A percentile compares a stretch with the other conserved stretches of the same genome.
Evolutionary conservation across 2,329 filamentous ascomycete genomes (phyloP).

Genomic region (Sclerotinia trifoliorum): DNA sequence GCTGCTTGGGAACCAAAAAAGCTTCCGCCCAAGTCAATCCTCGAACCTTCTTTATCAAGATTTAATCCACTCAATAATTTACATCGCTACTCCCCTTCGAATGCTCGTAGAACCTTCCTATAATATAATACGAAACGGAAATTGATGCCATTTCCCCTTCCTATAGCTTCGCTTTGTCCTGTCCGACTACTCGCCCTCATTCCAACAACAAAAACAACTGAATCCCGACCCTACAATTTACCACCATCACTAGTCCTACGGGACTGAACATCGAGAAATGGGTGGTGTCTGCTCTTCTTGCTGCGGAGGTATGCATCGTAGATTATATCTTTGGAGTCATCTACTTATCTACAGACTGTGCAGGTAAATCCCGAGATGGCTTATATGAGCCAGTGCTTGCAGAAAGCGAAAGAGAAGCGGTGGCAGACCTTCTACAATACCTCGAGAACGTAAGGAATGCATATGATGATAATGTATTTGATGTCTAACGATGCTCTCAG

Average conservation of each 20-base stretch:
- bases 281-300: conserved; percentile 61
- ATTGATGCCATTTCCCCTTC: conserved; percentile 13
- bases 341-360: conserved; percentile 36
- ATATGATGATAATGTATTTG: background rate
- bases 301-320: conserved; percentile 51
- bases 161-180: conserved; percentile 30
- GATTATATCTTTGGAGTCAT: conserved; percentile 25
- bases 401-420: conserved; percentile 94
- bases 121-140: conserved; percentile 8
- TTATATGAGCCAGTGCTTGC: conserved; percentile 85
- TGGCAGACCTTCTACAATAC: conserved; percentile 91
- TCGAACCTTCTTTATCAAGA: conserved; percentile 24
- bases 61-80: background rate
- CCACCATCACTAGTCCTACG: conserved; percentile 33
- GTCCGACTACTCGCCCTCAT: conserved; percentile 33
- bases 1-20: conserved; percentile 18
- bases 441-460: conserved; percentile 76
- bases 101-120: conserved; percentile 26
- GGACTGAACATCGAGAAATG: conserved; percentile 48
- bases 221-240: conserved; percentile 28
- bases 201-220: conserved; percentile 33
- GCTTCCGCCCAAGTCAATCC: background rate
- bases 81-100: conserved; percentile 18
- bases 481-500: conserved; percentile 43
- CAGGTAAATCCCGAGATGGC: conserved; percentile 75